Percentiles rank a stretch among this genome's conserved stretches.
phyloP scores from a whole-genome alignment of 2,329 filamentous ascomycete genomes.

The Pseudogymnoascus sp. region DNA sequence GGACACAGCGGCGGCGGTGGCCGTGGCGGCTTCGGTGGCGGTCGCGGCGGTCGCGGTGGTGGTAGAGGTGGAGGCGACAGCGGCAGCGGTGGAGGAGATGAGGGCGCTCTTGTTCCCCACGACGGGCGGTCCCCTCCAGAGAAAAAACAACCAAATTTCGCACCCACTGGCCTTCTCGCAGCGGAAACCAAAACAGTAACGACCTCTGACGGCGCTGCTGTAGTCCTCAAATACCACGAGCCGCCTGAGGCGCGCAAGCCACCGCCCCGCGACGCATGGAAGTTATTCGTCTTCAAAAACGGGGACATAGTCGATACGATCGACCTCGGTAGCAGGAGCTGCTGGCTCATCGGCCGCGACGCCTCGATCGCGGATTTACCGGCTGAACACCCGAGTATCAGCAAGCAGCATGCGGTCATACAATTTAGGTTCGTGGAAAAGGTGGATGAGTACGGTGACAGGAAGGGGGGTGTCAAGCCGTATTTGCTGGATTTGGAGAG shows the following conservation, averaged over 20 bases:
- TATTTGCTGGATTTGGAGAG: conserved; percentile 93
- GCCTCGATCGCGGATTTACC: conserved; percentile 71
- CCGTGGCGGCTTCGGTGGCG: background rate
- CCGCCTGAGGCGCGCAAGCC: conserved; percentile 89
- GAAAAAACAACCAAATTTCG: conserved; percentile 86
- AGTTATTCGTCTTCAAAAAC: conserved; percentile 88
- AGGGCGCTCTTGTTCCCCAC: conserved; percentile 16
- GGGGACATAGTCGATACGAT: conserved; percentile 74
- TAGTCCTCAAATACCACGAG: conserved; percentile 93
- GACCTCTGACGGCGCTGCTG: conserved; percentile 64
- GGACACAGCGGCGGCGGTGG: conserved; percentile 9
- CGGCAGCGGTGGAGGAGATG: background rate
- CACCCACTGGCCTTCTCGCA: conserved; percentile 71
- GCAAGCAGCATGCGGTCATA: conserved; percentile 90
- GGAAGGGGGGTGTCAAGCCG: conserved; percentile 68
- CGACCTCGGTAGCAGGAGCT: conserved; percentile 67
- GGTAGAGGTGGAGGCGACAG: conserved; percentile 27
- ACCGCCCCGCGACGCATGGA: conserved; percentile 70
- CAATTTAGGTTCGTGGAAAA: conserved; percentile 85
- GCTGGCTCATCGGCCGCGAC: conserved; percentile 87
- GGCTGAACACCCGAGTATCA: conserved; percentile 85
- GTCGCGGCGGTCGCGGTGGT: background rate
- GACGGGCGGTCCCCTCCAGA: conserved; percentile 45
- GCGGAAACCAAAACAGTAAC: conserved; percentile 75
- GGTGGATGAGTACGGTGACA: conserved; percentile 81